Conservation (phyloP, 768 basidiomycete genomes). For the Pleurotus djamor region DNA sequence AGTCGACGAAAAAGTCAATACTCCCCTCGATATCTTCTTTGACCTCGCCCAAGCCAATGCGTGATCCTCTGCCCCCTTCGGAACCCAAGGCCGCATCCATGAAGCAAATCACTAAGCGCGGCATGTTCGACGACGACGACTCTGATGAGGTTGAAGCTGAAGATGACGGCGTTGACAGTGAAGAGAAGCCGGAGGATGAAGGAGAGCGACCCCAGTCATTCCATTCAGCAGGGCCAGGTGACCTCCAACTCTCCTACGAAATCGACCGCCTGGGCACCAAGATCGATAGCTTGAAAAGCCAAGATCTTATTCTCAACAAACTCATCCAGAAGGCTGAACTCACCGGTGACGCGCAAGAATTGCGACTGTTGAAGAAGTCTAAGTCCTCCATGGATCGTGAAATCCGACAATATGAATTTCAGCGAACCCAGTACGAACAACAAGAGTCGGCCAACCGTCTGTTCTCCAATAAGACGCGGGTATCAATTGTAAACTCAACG, state of each 20-base stretch:
- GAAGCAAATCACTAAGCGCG: slow-evolving; percentile 11
- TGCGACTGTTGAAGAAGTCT: slow-evolving; percentile 78
- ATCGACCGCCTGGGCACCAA: slow-evolving; percentile 78
- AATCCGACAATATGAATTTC: slow-evolving; percentile 81
- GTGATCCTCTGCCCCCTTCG: not conserved
- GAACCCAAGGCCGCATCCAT: not conserved
- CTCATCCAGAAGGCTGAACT: slow-evolving; percentile 95
- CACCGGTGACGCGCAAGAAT: slow-evolving; percentile 85
- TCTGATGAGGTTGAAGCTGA: slow-evolving; percentile 46
- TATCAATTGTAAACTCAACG: slow-evolving; percentile 84
- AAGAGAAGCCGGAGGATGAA: slow-evolving; percentile 38
- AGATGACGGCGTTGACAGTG: slow-evolving; percentile 36
- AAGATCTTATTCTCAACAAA: slow-evolving; percentile 81
- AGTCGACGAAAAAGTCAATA: slow-evolving; percentile 11
- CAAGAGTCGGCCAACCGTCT: slow-evolving; percentile 92
- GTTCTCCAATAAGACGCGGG: slow-evolving; percentile 77
- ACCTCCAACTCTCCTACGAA: slow-evolving; percentile 85
- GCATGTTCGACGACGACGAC: slow-evolving; percentile 42
- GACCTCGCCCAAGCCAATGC: not conserved
- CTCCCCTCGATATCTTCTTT: not conserved
- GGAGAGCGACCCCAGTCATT: slow-evolving; percentile 49
- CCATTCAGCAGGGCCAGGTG: slow-evolving; percentile 83
- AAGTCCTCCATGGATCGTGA: slow-evolving; percentile 82
- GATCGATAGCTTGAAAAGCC: slow-evolving; percentile 72
- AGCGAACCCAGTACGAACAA: slow-evolving; percentile 90